These are phyloP conservation scores for Meripilus lineatus DNA, from an alignment of 1,284 basidiomycete species.

Conservation along the genomic window DNA sequence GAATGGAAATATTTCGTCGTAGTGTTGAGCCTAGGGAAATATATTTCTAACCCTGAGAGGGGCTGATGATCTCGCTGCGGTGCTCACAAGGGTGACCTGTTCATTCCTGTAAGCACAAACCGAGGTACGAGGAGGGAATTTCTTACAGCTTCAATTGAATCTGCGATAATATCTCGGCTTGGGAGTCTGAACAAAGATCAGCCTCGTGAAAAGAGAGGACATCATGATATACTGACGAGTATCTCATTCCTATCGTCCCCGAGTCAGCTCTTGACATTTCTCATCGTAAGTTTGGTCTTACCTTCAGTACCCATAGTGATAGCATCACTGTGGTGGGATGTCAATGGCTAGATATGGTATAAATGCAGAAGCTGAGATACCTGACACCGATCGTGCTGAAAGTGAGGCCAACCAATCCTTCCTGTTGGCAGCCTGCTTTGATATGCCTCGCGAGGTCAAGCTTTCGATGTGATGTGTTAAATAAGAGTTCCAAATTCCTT, in stretches of 20 bases:
- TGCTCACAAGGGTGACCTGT: constrained; percentile 46
- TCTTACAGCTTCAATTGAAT: constrained; percentile 81
- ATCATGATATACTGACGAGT: constrained; percentile 69
- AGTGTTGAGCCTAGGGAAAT: constrained; percentile 65
- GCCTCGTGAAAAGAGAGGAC: constrained; percentile 1
- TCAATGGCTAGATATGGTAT: background rate
- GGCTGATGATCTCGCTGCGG: too few relatives aligned
- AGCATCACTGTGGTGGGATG: constrained; percentile 48
- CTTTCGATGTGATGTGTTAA: constrained; percentile 29
- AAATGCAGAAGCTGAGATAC: constrained; percentile 28
- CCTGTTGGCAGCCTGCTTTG: constrained; percentile 72
- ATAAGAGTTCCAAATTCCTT: background rate
- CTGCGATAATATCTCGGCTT: constrained; percentile 86
- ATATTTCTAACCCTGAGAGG: too few relatives aligned
- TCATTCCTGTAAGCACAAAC: background rate
- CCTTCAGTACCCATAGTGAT: constrained; percentile 85
- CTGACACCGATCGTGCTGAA: constrained; percentile 82
- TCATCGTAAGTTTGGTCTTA: constrained; percentile 25
- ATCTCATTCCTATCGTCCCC: constrained; percentile 64
- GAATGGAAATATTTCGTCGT: constrained; percentile 83
- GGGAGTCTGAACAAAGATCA: constrained; percentile 54
- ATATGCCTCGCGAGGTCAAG: constrained; percentile 72
- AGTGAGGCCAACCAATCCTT: constrained; percentile 70
- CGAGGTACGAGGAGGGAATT: background rate
- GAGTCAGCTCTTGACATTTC: background rate